Base-by-base conservation (phyloP, 768 basidiomycete genomes). In the Boletus barrowsii region DNA sequence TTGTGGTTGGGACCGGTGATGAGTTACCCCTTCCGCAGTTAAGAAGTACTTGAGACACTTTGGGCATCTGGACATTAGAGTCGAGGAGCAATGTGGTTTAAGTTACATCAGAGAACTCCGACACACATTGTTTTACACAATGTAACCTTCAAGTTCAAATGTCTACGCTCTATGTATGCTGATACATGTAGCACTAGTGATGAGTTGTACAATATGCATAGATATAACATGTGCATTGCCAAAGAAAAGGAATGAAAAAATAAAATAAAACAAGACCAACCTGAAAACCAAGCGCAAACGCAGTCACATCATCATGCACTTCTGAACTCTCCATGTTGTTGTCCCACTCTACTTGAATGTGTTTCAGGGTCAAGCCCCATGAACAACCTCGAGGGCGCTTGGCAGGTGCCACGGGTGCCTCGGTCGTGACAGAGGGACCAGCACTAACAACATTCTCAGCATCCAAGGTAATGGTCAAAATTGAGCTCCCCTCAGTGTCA, bases 401-500 rank as follows among this genome's bases (percentile, higher is more conserved):
- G n/a, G 17, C 56, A 5, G 51, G 50, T 5, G 11, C 17, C 1
- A 1, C 15, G 9, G 47, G 29, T 1, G 56, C 57, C 49, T 50
- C 29, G 24, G 49, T 42, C 14, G 55, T 24, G 29, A 51, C 32
- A 1, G 52, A 29, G 29, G 29, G 29, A 29, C 26, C 49, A 2
- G 53, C 32, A 15, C 30, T 35, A 9, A 22, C 22, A 14, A 17
- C 10, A 24, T 15, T 42, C 0, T 49, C 53, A 26, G 3, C 37
- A 39, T 62, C 57, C 51, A 59, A 1, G 4, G 46, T 33, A 33
- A 65, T 49, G 15, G 65, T 64, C 32, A 65, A 68, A 18, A 78
- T 65, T 22, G 69, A 67, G 20, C 72, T 64, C 17, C 57, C 58
- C 39, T 65, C 68, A 2, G 68, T 62, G n/a, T 79, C 76, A 2